A percentile compares a stretch with the other conserved stretches of the same genome.
Conservation (phyloP, 768 basidiomycete genomes). For the Infundibulicybe gibba region DNA sequence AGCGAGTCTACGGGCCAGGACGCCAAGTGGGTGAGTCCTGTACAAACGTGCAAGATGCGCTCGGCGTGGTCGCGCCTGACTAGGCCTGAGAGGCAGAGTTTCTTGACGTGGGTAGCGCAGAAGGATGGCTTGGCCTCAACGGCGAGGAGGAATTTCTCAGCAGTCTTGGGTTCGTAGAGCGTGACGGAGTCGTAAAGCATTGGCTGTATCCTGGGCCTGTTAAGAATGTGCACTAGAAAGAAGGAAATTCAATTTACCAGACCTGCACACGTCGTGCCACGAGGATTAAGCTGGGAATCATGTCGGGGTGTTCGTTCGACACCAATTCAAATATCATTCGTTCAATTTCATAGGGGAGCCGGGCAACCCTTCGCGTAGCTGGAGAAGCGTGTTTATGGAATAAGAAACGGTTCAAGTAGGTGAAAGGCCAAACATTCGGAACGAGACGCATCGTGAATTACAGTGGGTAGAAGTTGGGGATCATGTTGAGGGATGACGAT, state of each 20-base stretch:
- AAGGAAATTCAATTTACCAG: background rate
- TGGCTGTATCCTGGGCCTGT: background rate
- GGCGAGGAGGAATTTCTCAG: background rate
- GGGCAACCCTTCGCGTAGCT: background rate
- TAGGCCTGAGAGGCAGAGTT: background rate
- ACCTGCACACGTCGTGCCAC: background rate
- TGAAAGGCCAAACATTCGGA: too few species aligned
- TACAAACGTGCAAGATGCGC: background rate
- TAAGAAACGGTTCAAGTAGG: too few species aligned
- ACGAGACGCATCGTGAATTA: too few species aligned
- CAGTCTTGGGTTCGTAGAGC: background rate
- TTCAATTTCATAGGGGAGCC: background rate
- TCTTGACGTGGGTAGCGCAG: background rate
- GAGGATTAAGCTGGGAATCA: background rate
- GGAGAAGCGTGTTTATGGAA: background rate
- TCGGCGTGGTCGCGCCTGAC: background rate
- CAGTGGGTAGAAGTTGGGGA: too few species aligned
- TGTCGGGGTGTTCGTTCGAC: background rate
- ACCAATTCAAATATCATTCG: background rate
- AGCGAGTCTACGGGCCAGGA: too few species aligned
- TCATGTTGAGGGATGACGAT: too few species aligned
- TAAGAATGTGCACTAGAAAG: background rate
- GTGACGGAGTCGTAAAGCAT: background rate
- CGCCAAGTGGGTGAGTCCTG: too few species aligned
- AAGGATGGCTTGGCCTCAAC: background rate